Base-by-base conservation (phyloP, 192 early-diverging fungal species). In the Podila minutissima region DNA sequence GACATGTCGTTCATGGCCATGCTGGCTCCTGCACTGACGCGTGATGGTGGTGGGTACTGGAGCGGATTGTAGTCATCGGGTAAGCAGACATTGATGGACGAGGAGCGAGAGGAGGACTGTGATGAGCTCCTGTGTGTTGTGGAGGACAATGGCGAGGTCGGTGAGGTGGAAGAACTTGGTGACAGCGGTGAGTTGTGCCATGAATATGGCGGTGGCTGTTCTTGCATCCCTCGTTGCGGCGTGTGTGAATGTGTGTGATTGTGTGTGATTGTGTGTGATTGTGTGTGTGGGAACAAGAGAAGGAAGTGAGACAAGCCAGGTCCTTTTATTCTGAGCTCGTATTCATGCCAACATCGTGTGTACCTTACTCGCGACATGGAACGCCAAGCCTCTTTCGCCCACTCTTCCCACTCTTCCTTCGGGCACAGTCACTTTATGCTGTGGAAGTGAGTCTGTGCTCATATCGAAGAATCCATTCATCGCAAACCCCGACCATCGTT, bases 61-160 rank as follows among this genome's bases (percentile, higher is more conserved):
- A 81, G 71, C 9, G 77, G 77, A 41, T 81, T 81, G 62, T 81
- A 81, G 63, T 81, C 71, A 22, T 81, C 77, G 22, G 77, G 77
- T 15, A 81, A 41, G 31, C 66, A 67, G 20, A 66, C 60, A 28
- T 61, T 28, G 7, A 64, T 20, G 20, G 31, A 67, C 15, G 75
- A 72, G 29, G 69, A 72, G 32, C 51, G 35, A 13, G 72, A 61
- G 4, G 71, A 72, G 19, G 72, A 41, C 2, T 15, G 62, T 19
- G 74, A 69, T 62, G 67, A 46, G 59, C 41, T 62, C 12, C 71
- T 73, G 19, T 65, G 57, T 35, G 71, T 51, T 4, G 31, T 51
- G 2, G 46, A 37, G 2, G 64, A 46, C 29, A 50, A 4, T 17
- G 76, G 66, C 20, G 71, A 53, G 4, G 65, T 67, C 7, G 66